Conservation (phyloP, 75 land plant species). For the Azolla pinnata region DNA sequence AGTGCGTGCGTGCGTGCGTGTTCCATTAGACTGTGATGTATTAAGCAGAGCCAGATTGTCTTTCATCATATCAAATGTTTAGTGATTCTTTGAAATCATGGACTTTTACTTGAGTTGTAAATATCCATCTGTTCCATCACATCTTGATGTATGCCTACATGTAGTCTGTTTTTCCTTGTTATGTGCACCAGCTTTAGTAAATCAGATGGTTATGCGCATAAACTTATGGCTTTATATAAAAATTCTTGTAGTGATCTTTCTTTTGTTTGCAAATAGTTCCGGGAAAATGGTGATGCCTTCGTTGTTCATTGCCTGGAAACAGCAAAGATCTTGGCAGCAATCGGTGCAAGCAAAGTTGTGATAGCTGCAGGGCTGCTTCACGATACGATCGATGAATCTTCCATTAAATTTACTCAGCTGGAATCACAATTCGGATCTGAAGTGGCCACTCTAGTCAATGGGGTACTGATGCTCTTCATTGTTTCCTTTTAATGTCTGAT, state of each 20-base stretch:
- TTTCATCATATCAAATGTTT: no score
- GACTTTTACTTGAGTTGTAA: no score
- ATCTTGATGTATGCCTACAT: no score
- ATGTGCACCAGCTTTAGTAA: no score
- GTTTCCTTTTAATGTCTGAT: no score
- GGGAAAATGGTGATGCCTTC: slow-evolving; percentile 85
- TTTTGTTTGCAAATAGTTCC: slow-evolving; percentile 34
- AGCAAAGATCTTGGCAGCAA: slow-evolving; percentile 55
- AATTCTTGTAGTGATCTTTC: neutral
- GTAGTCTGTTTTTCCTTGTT: no score
- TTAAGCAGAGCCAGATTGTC: no score
- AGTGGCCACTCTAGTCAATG: slow-evolving; percentile 76
- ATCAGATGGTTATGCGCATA: neutral
- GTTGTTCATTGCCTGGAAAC: slow-evolving; percentile 91
- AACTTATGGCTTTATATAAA: no score
- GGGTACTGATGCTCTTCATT: no score
- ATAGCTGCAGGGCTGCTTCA: slow-evolving; percentile 96
- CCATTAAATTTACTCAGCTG: slow-evolving; percentile 41
- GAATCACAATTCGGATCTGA: slow-evolving; percentile 57
- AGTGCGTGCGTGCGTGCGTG: slow-evolving; percentile 6
- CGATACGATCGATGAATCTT: slow-evolving; percentile 86
- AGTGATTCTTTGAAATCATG: no score
- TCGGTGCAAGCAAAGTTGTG: slow-evolving; percentile 75
- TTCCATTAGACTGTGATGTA: no score
- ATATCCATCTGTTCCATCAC: no score